These are phyloP conservation scores for Microstegium vimineum DNA, from an alignment of 176 grass and related monocot genomes.

Conservation along the genomic window DNA sequence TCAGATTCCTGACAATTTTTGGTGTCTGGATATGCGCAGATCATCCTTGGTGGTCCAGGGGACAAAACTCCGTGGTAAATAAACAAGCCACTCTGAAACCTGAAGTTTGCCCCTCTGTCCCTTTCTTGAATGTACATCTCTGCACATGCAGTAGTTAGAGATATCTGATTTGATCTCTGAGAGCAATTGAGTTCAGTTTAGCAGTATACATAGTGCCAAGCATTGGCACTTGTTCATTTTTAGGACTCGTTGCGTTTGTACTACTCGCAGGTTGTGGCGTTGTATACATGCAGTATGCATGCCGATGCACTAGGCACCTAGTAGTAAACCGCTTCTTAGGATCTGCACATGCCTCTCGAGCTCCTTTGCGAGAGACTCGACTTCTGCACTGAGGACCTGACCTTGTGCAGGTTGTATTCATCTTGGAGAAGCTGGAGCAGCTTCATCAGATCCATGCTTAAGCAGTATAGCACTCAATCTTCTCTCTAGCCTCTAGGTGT, in stretches of 20 bases:
- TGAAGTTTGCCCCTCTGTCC: neutral
- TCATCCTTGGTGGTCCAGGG: slow-evolving; percentile 48
- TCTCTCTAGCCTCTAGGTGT: no score
- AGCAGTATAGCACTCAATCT: no score
- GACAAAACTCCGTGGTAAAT: slow-evolving; percentile 21
- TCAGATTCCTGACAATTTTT: neutral
- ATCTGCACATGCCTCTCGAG: neutral
- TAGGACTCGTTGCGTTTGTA: neutral
- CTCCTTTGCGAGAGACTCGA: no score
- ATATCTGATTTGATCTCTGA: neutral
- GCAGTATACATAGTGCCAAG: neutral
- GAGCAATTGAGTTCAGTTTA: neutral
- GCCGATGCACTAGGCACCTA: no score
- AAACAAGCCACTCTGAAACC: neutral
- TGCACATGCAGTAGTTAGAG: slow-evolving; percentile 20
- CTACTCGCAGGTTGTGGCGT: neutral
- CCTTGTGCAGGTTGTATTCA: no score
- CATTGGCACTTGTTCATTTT: neutral
- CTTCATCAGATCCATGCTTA: no score
- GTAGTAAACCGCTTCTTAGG: no score
- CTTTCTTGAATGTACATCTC: slow-evolving; percentile 2
- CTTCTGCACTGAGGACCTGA: no score
- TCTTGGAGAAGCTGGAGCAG: no score
- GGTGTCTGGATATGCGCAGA: slow-evolving; percentile 23
- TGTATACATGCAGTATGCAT: neutral